phyloP scores from a whole-genome alignment of 2,329 filamentous ascomycete genomes.

The Colletotrichum eremochloae region DNA sequence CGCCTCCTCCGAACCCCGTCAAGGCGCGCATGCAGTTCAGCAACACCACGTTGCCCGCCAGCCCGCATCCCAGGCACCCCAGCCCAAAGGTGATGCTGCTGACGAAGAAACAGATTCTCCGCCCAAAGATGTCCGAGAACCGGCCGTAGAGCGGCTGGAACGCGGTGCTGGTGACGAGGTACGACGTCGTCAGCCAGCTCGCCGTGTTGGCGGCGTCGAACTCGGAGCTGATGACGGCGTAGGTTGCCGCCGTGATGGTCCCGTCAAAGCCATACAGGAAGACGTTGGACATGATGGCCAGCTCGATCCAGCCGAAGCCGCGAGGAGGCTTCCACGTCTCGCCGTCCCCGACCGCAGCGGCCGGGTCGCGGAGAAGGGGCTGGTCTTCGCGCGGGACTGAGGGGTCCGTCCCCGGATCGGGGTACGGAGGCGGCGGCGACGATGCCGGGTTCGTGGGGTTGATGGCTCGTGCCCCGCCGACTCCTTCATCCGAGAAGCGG shows the following conservation, averaged over 20 bases:
- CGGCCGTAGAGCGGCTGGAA: slow-evolving; percentile 81
- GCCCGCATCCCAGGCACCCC: slow-evolving; percentile 75
- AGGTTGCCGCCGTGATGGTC: slow-evolving; percentile 80
- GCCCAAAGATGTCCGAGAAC: slow-evolving; percentile 77
- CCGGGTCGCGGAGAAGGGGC: slow-evolving; percentile 45
- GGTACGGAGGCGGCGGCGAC: slow-evolving; percentile 16
- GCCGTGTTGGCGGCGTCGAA: slow-evolving; percentile 79
- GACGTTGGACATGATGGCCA: slow-evolving; percentile 74
- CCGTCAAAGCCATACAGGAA: slow-evolving; percentile 78
- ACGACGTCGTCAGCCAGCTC: slow-evolving; percentile 81
- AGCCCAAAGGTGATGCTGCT: slow-evolving; percentile 71
- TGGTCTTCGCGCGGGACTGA: slow-evolving; percentile 41
- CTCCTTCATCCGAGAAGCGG: slow-evolving; percentile 30
- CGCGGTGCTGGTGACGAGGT: slow-evolving; percentile 78
- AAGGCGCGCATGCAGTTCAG: slow-evolving; percentile 76
- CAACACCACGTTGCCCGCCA: slow-evolving; percentile 69
- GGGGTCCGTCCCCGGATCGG: slow-evolving; percentile 11
- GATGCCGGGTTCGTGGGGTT: slow-evolving; percentile 6
- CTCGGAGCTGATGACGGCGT: slow-evolving; percentile 81
- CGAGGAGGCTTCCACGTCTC: slow-evolving; percentile 61
- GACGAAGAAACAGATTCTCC: slow-evolving; percentile 73
- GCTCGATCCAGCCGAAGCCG: slow-evolving; percentile 70
- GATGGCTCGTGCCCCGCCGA: slow-evolving; percentile 24
- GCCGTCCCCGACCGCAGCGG: slow-evolving; percentile 20
- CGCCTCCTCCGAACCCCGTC: slow-evolving; percentile 78